phyloP scores from a whole-genome alignment of 2,329 filamentous ascomycete genomes.

The Paecilomyces formosus region DNA sequence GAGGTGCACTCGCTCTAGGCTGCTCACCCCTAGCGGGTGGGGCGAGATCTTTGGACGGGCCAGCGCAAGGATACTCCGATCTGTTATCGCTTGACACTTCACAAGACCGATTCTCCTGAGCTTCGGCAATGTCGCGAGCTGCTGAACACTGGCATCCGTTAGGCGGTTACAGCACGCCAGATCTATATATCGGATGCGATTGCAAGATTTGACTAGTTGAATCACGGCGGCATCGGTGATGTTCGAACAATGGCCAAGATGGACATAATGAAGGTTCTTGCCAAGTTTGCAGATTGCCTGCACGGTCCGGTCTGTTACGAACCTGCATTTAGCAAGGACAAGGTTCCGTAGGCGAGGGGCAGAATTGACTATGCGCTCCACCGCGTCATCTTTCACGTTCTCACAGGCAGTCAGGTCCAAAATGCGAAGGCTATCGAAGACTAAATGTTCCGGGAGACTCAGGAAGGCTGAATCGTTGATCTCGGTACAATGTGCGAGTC shows the following conservation, averaged over 20 bases:
- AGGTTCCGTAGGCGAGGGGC: conserved; percentile 87
- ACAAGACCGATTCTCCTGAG: conserved; percentile 90
- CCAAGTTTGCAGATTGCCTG: conserved; percentile 79
- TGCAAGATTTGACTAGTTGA: conserved; percentile 75
- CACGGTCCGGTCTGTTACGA: conserved; percentile 85
- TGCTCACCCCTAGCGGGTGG: conserved; percentile 56
- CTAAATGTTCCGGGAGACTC: conserved; percentile 58
- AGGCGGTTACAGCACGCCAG: conserved; percentile 87
- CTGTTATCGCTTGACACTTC: conserved; percentile 86
- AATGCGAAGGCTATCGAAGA: conserved; percentile 83
- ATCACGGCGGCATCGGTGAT: conserved; percentile 88
- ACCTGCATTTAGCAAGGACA: conserved; percentile 86
- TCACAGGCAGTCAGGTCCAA: conserved; percentile 86
- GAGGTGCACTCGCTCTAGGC: conserved; percentile 85
- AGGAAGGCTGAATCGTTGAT: conserved; percentile 87
- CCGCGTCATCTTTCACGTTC: conserved; percentile 74
- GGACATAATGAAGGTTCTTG: conserved; percentile 95
- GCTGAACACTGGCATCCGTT: conserved; percentile 78
- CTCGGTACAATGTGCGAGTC: conserved; percentile 74
- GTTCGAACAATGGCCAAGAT: conserved; percentile 84
- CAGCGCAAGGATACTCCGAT: conserved; percentile 77
- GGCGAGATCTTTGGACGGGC: conserved; percentile 55
- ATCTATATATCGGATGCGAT: conserved; percentile 94
- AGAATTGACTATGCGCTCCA: conserved; percentile 77
- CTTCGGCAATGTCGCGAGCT: conserved; percentile 81